phyloP scores from a whole-genome alignment of 768 basidiomycete species.

The Lepiota brunneoincarnata region DNA sequence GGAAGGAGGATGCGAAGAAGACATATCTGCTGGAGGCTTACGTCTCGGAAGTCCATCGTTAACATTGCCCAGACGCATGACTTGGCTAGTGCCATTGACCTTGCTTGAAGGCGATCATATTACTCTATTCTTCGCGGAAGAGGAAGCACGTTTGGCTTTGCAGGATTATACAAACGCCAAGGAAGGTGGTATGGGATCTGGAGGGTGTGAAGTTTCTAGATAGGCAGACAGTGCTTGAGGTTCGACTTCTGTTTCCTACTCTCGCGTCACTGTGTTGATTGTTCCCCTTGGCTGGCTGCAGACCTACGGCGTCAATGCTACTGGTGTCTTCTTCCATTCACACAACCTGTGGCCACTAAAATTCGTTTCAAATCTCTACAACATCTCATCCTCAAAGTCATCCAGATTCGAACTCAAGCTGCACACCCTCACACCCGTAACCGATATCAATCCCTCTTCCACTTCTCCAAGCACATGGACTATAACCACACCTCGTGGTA shows the following conservation, averaged over 20 bases:
- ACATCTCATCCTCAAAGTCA: slow-evolving; percentile 14
- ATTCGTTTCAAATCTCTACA: slow-evolving; percentile 66
- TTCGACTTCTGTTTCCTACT: slow-evolving; percentile 21
- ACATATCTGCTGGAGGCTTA: slow-evolving; percentile 56
- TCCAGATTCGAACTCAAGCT: slow-evolving; percentile 44
- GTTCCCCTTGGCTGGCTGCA: slow-evolving; percentile 16
- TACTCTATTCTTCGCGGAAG: slow-evolving; percentile 43
- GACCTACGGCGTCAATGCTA: slow-evolving; percentile 46
- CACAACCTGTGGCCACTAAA: slow-evolving; percentile 81
- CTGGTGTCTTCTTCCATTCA: slow-evolving; percentile 49
- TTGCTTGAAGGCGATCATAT: slow-evolving; percentile 58
- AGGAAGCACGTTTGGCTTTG: slow-evolving; percentile 35
- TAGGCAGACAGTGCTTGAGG: slow-evolving; percentile 45
- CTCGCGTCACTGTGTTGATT: neutral
- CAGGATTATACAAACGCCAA: slow-evolving; percentile 53
- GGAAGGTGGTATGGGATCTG: slow-evolving; percentile 19
- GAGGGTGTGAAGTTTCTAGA: slow-evolving; percentile 42
- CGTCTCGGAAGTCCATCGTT: slow-evolving; percentile 46
- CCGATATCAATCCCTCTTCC: slow-evolving; percentile 29
- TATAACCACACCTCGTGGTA: slow-evolving; percentile 62
- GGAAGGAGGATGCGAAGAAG: slow-evolving; percentile 52
- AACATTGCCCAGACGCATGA: slow-evolving; percentile 42
- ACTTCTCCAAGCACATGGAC: neutral
- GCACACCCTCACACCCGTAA: slow-evolving; percentile 76
- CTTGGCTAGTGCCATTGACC: slow-evolving; percentile 52